Conservation (phyloP, 176 grass and related monocot genomes). For the Juncus effusus region DNA sequence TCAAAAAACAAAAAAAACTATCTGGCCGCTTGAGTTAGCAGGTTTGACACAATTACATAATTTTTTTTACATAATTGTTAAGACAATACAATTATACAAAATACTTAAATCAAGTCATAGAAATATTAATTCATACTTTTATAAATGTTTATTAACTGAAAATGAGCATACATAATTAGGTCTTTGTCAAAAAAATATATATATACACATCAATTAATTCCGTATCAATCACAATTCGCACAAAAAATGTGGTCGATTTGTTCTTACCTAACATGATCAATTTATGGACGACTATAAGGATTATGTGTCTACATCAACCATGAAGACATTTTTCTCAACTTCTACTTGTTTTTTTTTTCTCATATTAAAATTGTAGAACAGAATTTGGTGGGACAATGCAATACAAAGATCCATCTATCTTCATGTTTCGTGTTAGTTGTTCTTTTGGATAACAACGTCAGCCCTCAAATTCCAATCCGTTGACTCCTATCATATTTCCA, state of each 20-base stretch:
- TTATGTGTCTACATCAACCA: not conserved
- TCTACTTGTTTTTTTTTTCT: not conserved
- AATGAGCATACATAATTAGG: too few relatives aligned
- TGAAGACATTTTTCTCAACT: not conserved
- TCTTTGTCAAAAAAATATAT: too few relatives aligned
- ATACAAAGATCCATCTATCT: not conserved
- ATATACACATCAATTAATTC: too few relatives aligned
- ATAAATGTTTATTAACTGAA: too few relatives aligned
- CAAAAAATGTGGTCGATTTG: too few relatives aligned
- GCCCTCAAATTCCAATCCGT: constrained; percentile 55
- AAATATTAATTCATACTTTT: too few relatives aligned
- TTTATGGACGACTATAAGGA: too few relatives aligned
- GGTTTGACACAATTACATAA: constrained; percentile 1
- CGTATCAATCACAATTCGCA: too few relatives aligned
- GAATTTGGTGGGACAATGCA: constrained; percentile 3
- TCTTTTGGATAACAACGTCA: constrained; percentile 23
- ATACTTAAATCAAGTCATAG: too few relatives aligned
- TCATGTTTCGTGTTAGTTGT: constrained; percentile 11
- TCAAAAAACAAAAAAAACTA: not conserved
- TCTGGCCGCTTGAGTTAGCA: not conserved
- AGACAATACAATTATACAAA: too few relatives aligned
- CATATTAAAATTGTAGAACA: not conserved
- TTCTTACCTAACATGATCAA: too few relatives aligned
- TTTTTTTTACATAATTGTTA: too few relatives aligned
- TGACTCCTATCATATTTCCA: constrained; percentile 50